Evolutionary conservation across 768 basidiomycete genomes (phyloP).

Genomic region (Leucocoprinus leucothites): DNA sequence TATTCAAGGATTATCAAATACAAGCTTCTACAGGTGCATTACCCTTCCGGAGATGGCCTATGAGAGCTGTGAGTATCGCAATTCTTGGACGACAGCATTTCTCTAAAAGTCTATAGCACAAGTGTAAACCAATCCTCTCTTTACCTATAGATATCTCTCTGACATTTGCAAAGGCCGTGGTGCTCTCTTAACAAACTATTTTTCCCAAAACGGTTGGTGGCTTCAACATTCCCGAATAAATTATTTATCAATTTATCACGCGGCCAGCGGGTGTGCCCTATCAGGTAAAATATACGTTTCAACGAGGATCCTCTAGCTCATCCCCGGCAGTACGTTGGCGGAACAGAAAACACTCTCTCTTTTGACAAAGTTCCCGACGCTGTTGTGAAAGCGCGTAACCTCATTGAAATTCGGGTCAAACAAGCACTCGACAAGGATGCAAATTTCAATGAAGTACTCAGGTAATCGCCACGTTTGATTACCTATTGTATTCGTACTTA

Average conservation of each 20-base stretch:
- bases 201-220: slow-evolving; percentile 76
- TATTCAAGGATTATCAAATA: slow-evolving; percentile 65
- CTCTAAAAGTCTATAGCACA: slow-evolving; percentile 46
- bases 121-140: slow-evolving; percentile 41
- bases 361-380: slow-evolving; percentile 57
- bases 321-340: slow-evolving; percentile 65
- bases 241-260: slow-evolving; percentile 2
- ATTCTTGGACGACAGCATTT: slow-evolving; percentile 6
- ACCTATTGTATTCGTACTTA: neutral
- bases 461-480: slow-evolving; percentile 23
- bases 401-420: slow-evolving; percentile 55
- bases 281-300: slow-evolving; percentile 40
- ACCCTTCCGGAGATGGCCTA: slow-evolving; percentile 68
- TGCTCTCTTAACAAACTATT: slow-evolving; percentile 71
- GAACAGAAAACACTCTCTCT: slow-evolving; percentile 68
- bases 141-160: neutral
- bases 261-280: slow-evolving; percentile 74
- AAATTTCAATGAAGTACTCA: slow-evolving; percentile 75
- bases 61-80: slow-evolving; percentile 51
- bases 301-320: neutral
- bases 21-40: slow-evolving; percentile 56
- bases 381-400: slow-evolving; percentile 50
- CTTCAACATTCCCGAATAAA: neutral
- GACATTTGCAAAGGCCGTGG: slow-evolving; percentile 53
- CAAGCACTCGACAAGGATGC: slow-evolving; percentile 37